Conservation (phyloP, 805 yeast species). For the Kuraishia molischiana region DNA sequence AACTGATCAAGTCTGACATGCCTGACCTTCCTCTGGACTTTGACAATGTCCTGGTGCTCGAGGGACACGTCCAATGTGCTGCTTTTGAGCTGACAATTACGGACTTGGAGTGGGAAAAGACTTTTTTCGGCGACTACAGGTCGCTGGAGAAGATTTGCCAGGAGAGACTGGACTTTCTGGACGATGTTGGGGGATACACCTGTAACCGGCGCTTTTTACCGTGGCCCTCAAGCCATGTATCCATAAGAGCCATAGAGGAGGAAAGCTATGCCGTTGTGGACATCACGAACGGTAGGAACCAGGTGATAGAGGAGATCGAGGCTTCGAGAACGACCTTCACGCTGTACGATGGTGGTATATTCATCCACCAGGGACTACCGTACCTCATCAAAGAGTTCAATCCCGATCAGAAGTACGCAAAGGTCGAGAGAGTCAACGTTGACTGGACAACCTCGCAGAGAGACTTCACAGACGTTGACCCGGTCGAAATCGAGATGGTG, state of each 20-base stretch:
- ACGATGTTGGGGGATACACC: slow-evolving; percentile 38
- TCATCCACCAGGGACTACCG: slow-evolving; percentile 88
- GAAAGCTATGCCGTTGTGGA: slow-evolving; percentile 85
- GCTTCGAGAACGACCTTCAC: slow-evolving; percentile 86
- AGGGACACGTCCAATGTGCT: slow-evolving; percentile 89
- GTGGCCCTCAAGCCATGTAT: slow-evolving; percentile 70
- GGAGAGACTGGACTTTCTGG: slow-evolving; percentile 28
- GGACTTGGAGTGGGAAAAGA: slow-evolving; percentile 36
- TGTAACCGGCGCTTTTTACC: slow-evolving; percentile 57
- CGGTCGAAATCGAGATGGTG: slow-evolving; percentile 57
- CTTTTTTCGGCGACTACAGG: slow-evolving; percentile 41
- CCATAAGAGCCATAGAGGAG: slow-evolving; percentile 78
- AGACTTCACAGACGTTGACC: slow-evolving; percentile 91
- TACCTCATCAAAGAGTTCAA: slow-evolving; percentile 81
- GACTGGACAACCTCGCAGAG: slow-evolving; percentile 92
- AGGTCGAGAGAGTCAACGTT: slow-evolving; percentile 80
- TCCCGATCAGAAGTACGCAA: slow-evolving; percentile 69
- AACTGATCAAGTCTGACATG: slow-evolving; percentile 40
- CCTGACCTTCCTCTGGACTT: slow-evolving; percentile 54
- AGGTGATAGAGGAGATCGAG: slow-evolving; percentile 83
- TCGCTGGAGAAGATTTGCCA: slow-evolving; percentile 24
- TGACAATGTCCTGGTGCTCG: slow-evolving; percentile 52
- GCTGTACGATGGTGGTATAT: slow-evolving; percentile 84
- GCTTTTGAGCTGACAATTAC: slow-evolving; percentile 74
- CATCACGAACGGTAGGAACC: slow-evolving; percentile 64